Base-by-base conservation (phyloP, 202 grass and related monocot species). In the Zizania palustris region DNA sequence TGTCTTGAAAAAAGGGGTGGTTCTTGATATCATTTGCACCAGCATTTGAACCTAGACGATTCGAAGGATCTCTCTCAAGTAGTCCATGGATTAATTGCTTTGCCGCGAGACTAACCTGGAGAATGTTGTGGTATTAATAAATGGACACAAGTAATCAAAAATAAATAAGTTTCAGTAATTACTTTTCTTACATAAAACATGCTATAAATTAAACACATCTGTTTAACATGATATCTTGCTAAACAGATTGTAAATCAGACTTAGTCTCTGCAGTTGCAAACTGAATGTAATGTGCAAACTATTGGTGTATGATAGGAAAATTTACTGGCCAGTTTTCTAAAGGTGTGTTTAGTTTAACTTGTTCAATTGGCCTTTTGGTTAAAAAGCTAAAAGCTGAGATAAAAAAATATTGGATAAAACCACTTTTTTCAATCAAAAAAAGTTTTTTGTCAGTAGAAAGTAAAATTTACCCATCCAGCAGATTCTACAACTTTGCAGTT, bases 21-120 rank as follows among this genome's bases (percentile, higher is more conserved):
- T 90, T 56, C 85, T 95, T 98, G 83, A 98, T 92, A 71, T 95
- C 96, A 81, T 90, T 95, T 86, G 96, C 91, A 66, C 91, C 96
- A 45, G 83, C 84, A 70, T 65, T 95, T 73, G 89, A 88, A 61
- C 91, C 91, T 55, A 95, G 72, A 82, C 96, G 87, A 76, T 83
- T 71, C 75, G 85, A 80, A 33, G 91, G 96, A 74, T 98, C 91
- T 89, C 91, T 92, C 38, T 90, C 83, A 76, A 98, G 91, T 71
- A 98, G 63, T 39, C 80, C 91, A 66, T 98, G 85, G 63, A 98
- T 98, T 79, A 98, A 73, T 73, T 98, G 96, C 66, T 90, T 91
- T 3, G 77, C 89, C 3, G 78, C 85, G 67, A 87, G 85, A 74
- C 91, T 98, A 76, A 95, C 96, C 96, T 98, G 87, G 35, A 74